Conservation (phyloP, 306 rosid genomes). For the Pueraria montana region DNA sequence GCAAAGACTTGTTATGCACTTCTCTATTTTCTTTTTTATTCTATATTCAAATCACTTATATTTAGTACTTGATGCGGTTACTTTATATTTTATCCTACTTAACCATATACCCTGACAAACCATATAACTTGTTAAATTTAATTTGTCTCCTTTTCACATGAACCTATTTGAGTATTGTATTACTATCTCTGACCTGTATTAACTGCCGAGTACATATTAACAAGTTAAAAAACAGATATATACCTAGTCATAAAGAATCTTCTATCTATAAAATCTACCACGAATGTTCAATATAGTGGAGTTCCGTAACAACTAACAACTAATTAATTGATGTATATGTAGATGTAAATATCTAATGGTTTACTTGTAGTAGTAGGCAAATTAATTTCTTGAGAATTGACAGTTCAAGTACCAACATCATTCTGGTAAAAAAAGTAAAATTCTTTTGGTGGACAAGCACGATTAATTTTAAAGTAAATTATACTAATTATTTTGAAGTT, state of each 20-base stretch:
- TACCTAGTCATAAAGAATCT: neutral
- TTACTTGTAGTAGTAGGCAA: no score
- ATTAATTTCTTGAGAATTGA: neutral
- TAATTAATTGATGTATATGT: neutral
- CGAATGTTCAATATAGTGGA: neutral
- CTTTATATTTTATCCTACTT: neutral
- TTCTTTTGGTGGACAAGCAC: neutral
- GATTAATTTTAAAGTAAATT: no score
- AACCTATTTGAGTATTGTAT: neutral
- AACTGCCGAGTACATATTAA: neutral
- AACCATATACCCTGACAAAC: neutral
- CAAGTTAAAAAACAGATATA: conserved; percentile 19
- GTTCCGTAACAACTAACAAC: neutral
- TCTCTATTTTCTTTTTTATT: conserved; percentile 18
- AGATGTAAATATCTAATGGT: neutral
- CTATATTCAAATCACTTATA: conserved; percentile 25
- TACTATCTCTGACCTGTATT: neutral
- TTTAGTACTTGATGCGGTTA: neutral
- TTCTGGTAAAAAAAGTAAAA: neutral
- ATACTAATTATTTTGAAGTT: no score
- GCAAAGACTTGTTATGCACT: conserved; percentile 13
- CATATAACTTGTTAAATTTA: no score
- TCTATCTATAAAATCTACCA: neutral
- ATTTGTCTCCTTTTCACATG: no score
- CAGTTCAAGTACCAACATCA: conserved; percentile 1